Evolutionary conservation across 176 grass and related monocot genomes (phyloP).

Genomic region (Sorghum bicolor): DNA sequence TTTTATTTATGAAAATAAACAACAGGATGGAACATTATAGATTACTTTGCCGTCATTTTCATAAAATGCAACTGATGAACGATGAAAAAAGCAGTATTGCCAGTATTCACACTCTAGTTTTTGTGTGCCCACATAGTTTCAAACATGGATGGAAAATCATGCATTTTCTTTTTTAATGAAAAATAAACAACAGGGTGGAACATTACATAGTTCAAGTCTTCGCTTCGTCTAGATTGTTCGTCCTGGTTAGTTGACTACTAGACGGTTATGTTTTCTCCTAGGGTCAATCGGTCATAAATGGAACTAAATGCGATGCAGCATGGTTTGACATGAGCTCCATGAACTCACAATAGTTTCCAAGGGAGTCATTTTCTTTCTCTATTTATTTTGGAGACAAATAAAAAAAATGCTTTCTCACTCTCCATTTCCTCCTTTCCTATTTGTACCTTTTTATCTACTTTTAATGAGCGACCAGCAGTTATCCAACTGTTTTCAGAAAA

Average conservation of each 20-base stretch:
- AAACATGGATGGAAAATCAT: too few relatives aligned
- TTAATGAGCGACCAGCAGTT: background rate
- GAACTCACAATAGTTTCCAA: background rate
- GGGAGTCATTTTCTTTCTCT: background rate
- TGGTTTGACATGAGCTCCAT: constrained; percentile 10
- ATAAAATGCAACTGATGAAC: background rate
- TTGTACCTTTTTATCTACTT: background rate
- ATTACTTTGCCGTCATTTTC: background rate
- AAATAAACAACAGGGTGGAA: too few relatives aligned
- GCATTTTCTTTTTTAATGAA: too few relatives aligned
- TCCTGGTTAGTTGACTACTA: background rate
- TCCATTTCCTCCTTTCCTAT: background rate
- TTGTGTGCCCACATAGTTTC: background rate
- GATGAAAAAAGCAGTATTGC: background rate
- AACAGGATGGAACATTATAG: background rate
- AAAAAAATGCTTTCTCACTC: background rate
- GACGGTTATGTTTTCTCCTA: background rate
- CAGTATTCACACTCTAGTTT: background rate
- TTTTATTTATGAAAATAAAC: background rate
- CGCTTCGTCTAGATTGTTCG: background rate
- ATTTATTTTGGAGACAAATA: background rate
- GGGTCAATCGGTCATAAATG: background rate
- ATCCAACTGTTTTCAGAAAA: background rate
- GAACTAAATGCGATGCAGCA: background rate
- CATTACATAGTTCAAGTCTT: background rate